These are phyloP conservation scores for Hypomyces perniciosus DNA, from an alignment of 2,329 filamentous ascomycete genomes.

Conservation along the genomic window DNA sequence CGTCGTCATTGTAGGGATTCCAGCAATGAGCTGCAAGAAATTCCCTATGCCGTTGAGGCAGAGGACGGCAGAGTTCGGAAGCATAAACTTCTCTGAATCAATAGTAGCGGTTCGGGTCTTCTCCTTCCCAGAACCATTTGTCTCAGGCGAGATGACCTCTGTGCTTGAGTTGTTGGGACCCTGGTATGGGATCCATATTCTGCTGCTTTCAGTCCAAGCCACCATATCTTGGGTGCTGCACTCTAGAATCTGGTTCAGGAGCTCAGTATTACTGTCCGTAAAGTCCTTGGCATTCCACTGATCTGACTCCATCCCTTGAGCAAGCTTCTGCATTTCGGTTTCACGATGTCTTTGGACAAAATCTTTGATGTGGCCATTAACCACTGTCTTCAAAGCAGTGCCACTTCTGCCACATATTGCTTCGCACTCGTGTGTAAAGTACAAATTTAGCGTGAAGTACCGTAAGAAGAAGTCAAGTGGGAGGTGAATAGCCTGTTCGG, in stretches of 20 bases:
- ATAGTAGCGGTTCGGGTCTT: conserved; percentile 69
- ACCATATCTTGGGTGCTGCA: conserved; percentile 65
- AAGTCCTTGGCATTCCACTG: conserved; percentile 77
- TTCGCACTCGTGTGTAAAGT: conserved; percentile 83
- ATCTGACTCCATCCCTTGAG: conserved; percentile 72
- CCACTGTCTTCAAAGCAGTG: conserved; percentile 67
- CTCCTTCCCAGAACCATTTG: conserved; percentile 50
- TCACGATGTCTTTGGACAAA: conserved; percentile 70
- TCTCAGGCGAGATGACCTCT: conserved; percentile 31
- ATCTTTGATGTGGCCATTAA: conserved; percentile 76
- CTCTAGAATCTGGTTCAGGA: conserved; percentile 60
- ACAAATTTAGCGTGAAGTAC: conserved; percentile 75
- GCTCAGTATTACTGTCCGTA: conserved; percentile 50
- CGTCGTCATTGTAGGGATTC: conserved; percentile 81
- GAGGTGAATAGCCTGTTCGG: conserved; percentile 64
- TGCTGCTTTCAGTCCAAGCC: conserved; percentile 57
- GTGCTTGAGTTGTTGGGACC: conserved; percentile 31
- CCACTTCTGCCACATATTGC: conserved; percentile 75
- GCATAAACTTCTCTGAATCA: conserved; percentile 77
- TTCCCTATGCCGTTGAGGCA: conserved; percentile 76
- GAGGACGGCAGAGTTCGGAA: conserved; percentile 75
- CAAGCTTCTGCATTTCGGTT: conserved; percentile 65
- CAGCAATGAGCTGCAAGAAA: conserved; percentile 75
- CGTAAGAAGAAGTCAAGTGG: conserved; percentile 66
- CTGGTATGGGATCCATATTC: conserved; percentile 49